A percentile compares a stretch with the other conserved stretches of the same genome.
phyloP scores from a whole-genome alignment of 495 filamentous ascomycete genomes.

The Aspergillus taichungensis region DNA sequence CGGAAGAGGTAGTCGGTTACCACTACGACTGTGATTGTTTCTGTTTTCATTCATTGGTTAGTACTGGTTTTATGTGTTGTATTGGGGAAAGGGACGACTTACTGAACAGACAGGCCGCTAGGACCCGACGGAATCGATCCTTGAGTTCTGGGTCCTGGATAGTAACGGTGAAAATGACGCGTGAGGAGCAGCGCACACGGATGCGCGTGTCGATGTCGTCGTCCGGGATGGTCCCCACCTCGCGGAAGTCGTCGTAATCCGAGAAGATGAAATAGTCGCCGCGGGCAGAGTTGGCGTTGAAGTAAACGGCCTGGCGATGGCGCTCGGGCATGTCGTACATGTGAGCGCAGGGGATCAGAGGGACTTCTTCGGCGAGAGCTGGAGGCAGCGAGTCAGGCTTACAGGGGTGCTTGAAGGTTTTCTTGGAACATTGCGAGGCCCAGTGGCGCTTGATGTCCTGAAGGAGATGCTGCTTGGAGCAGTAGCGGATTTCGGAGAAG shows the following conservation, averaged over 20 bases:
- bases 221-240: conserved; percentile 3
- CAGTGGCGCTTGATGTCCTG: conserved; percentile 29
- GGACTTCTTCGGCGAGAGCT: conserved; percentile 10
- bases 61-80: background rate
- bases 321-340: conserved; percentile 25
- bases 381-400: conserved; percentile 12
- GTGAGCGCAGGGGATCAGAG: conserved; percentile 21
- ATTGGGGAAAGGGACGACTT: conserved; percentile 1
- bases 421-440: conserved; percentile 15
- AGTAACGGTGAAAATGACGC: conserved; percentile 7
- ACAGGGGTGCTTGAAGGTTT: conserved; percentile 10
- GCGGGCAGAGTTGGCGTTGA: conserved; percentile 11
- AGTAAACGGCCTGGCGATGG: conserved; percentile 29
- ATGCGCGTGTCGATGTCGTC: background rate
- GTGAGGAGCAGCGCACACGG: conserved; percentile 16
- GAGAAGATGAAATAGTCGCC: conserved; percentile 37
- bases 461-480: conserved; percentile 27
- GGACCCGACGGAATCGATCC: conserved; percentile 29
- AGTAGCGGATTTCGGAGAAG: conserved; percentile 31
- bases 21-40: conserved; percentile 11
- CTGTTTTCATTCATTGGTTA: conserved; percentile 4
- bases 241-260: conserved; percentile 14
- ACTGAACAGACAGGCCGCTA: conserved; percentile 30
- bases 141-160: conserved; percentile 19
- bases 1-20: conserved; percentile 27